A percentile compares a stretch with the other conserved stretches of the same genome.
These are phyloP conservation scores for Hanseniaspora uvarum DNA, from an alignment of 1,139 yeast species.

Conservation along the genomic window DNA sequence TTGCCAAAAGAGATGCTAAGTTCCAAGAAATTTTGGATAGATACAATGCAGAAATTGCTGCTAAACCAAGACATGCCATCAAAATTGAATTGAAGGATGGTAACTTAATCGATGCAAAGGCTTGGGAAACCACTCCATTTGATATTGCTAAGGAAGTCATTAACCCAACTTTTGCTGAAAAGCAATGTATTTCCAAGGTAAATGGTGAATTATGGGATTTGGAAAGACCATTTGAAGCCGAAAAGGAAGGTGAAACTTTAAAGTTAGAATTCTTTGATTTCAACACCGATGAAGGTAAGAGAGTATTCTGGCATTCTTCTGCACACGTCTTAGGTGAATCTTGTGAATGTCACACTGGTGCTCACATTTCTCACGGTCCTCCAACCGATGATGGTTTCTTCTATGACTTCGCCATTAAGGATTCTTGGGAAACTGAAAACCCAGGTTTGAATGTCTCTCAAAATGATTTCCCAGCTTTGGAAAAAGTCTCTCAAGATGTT, in stretches of 20 bases:
- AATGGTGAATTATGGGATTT: constrained; percentile 91
- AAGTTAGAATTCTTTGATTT: constrained; percentile 70
- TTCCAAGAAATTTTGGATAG: constrained; percentile 74
- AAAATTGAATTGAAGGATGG: constrained; percentile 84
- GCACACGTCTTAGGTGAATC: constrained; percentile 99
- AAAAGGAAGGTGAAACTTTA: constrained; percentile 34
- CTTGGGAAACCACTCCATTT: constrained; percentile 87
- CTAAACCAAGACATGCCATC: constrained; percentile 52
- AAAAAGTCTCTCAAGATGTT: constrained; percentile 78
- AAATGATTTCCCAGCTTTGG: constrained; percentile 74
- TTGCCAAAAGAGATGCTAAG: constrained; percentile 65
- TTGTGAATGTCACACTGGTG: constrained; percentile 91
- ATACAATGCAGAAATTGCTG: constrained; percentile 62
- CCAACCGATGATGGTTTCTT: constrained; percentile 98
- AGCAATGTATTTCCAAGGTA: constrained; percentile 84
- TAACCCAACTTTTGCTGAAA: constrained; percentile 65
- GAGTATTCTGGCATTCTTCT: constrained; percentile 97
- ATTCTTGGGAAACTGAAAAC: constrained; percentile 37
- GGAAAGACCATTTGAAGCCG: constrained; percentile 82
- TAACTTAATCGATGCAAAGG: constrained; percentile 58
- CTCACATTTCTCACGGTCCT: constrained; percentile 87
- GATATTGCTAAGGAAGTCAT: constrained; percentile 66
- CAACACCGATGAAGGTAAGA: constrained; percentile 78
- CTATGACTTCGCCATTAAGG: constrained; percentile 86
- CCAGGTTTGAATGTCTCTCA: constrained; percentile 68